Base-by-base conservation (phyloP, 805 yeast species). In the Lipomyces sp. region DNA sequence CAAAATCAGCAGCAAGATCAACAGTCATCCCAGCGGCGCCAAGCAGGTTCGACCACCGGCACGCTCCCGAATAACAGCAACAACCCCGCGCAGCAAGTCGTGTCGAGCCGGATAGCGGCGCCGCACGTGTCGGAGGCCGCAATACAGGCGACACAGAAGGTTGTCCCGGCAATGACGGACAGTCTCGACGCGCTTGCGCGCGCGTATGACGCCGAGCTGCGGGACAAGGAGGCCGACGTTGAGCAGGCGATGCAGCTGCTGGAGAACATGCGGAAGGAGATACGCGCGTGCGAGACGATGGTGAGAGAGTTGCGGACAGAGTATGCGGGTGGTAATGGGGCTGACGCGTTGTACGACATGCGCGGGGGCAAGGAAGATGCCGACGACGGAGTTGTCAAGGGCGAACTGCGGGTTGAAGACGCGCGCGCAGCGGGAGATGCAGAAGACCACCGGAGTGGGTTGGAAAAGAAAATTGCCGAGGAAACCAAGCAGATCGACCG, bases 201-300 rank as follows among this genome's bases (percentile, higher is more conserved):
- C 35, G 74, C 80, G 19, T 86, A 82, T 63, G 82, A 80, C 43
- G 65, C 65, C 8, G 83, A 80, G 53, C 64, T 86, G 42, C 70
- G 69, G 28, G 74, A 74, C 42, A 81, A 82, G 64, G 79, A 78
- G 38, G 70, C 76, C 19, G 83, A 80, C 51, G 65, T 74, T 33
- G 68, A 68, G 23, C 80, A 80, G 59, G 80, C 78, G 21, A 65
- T 71, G 18, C 63, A 66, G 33, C 68, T 79, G 18, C 62, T 77
- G 16, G 65, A 64, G 18, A 72, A 68, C 29, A 63, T 78, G 53
- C 69, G 71, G 39, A 61, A 68, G 29, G 76, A 76, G 26, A 68
- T 74, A 14, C 68, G 70, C 13, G 60, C 64, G 1, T 67, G 69
- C 42, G 74, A 64, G 51, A 45, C 38, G 14, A 51, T 64, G n/a